These are phyloP conservation scores for Trichocomaceae sp. DNA, from an alignment of 2,329 filamentous ascomycete species.

Conservation along the genomic window DNA sequence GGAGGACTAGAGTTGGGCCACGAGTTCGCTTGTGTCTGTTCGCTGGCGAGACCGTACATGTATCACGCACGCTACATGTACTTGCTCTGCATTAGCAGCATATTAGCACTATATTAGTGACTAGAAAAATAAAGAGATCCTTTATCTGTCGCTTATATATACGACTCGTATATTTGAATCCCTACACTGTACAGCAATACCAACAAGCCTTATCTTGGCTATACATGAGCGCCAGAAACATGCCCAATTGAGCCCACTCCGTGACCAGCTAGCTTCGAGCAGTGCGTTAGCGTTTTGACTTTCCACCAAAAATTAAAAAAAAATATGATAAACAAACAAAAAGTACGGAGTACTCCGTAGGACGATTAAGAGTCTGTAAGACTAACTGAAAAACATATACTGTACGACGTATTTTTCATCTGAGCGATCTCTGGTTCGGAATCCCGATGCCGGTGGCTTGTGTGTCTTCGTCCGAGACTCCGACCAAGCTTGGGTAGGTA, in stretches of 20 bases:
- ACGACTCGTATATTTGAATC: not conserved
- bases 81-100: not conserved
- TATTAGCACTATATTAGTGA: not conserved
- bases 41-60: not conserved
- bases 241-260: constrained; percentile 4
- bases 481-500: too few species aligned
- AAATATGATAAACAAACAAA: too few species aligned
- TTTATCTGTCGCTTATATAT: not conserved
- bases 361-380: too few species aligned
- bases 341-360: too few species aligned
- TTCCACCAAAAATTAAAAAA: not conserved
- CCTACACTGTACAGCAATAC: too few species aligned
- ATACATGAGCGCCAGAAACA: constrained; percentile 9
- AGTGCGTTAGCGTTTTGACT: not conserved
- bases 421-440: too few species aligned
- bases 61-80: not conserved
- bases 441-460: too few species aligned
- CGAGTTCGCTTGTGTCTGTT: not conserved
- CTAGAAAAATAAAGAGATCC: not conserved
- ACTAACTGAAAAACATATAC: too few species aligned
- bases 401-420: too few species aligned
- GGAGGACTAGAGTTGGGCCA: not conserved
- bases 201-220: not conserved
- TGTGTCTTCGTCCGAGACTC: too few species aligned
- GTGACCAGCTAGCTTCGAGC: not conserved